Conservation (phyloP, 1,139 yeast genomes). For the Hemisphaericaspora subhashii region DNA sequence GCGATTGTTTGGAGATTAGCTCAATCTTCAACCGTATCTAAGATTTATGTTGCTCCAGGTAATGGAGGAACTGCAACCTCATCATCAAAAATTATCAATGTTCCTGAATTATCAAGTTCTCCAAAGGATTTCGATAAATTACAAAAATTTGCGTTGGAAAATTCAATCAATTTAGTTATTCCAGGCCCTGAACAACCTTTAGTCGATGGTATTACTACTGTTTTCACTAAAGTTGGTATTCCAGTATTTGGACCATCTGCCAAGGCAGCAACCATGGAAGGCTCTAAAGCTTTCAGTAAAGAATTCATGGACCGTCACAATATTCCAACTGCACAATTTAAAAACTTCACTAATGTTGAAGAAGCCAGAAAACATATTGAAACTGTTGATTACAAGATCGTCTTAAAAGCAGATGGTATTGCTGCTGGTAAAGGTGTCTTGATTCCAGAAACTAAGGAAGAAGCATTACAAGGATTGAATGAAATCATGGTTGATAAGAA, state of each 20-base stretch:
- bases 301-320: conserved; percentile 88
- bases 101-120: conserved; percentile 63
- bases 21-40: conserved; percentile 70
- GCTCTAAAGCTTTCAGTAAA: conserved; percentile 93
- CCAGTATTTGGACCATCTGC: conserved; percentile 96
- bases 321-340: conserved; percentile 92
- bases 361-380: conserved; percentile 72
- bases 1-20: conserved; percentile 91
- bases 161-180: conserved; percentile 71
- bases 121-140: conserved; percentile 59
- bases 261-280: conserved; percentile 93
- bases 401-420: conserved; percentile 94
- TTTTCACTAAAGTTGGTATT: conserved; percentile 75
- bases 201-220: conserved; percentile 83
- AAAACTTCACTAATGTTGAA: conserved; percentile 74
- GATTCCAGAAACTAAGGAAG: conserved; percentile 81
- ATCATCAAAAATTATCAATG: conserved; percentile 60
- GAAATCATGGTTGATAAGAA: conserved; percentile 88
- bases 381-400: conserved; percentile 71
- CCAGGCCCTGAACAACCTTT: conserved; percentile 99
- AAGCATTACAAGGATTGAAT: conserved; percentile 80
- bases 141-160: conserved; percentile 67
- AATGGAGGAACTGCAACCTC: conserved; percentile 81
- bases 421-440: conserved; percentile 99
- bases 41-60: conserved; percentile 92